Evolutionary conservation across 2,329 filamentous ascomycete genomes (phyloP).

Genomic region (Escovopsis sp.): DNA sequence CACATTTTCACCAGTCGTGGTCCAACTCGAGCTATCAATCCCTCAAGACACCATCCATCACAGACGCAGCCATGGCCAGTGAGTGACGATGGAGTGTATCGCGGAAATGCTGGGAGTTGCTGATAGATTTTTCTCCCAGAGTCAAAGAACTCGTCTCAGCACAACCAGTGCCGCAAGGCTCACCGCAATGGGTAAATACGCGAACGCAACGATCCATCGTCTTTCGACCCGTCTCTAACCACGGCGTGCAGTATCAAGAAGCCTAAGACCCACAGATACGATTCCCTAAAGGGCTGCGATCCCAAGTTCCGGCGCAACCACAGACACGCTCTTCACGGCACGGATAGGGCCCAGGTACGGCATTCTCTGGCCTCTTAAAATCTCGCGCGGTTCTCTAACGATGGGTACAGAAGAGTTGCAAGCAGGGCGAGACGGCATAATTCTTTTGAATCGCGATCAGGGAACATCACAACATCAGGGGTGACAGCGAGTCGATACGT

Average conservation of each 20-base stretch:
- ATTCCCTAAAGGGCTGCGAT: constrained; percentile 95
- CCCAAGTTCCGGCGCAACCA: constrained; percentile 99
- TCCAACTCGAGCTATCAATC: not conserved
- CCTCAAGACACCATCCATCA: not conserved
- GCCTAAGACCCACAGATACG: constrained; percentile 98
- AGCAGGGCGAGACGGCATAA: constrained; percentile 82
- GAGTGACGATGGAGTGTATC: not conserved
- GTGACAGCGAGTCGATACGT: not conserved
- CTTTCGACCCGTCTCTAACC: constrained; percentile 8
- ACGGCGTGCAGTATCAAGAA: constrained; percentile 81
- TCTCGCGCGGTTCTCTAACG: constrained; percentile 15
- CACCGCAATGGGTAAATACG: constrained; percentile 89
- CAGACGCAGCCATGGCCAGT: constrained; percentile 1
- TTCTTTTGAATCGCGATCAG: not conserved
- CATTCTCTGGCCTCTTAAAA: constrained; percentile 10
- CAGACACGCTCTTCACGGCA: constrained; percentile 98
- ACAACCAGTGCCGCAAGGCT: constrained; percentile 97
- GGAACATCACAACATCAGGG: not conserved
- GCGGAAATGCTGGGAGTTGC: not conserved
- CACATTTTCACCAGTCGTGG: not conserved
- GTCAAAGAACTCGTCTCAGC: constrained; percentile 99
- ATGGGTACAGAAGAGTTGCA: constrained; percentile 72
- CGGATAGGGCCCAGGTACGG: constrained; percentile 89
- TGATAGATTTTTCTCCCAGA: constrained; percentile 36
- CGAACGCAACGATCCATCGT: not conserved